Conservation (phyloP, 1,284 basidiomycete genomes). For the Cystobasidiaceae sp. region DNA sequence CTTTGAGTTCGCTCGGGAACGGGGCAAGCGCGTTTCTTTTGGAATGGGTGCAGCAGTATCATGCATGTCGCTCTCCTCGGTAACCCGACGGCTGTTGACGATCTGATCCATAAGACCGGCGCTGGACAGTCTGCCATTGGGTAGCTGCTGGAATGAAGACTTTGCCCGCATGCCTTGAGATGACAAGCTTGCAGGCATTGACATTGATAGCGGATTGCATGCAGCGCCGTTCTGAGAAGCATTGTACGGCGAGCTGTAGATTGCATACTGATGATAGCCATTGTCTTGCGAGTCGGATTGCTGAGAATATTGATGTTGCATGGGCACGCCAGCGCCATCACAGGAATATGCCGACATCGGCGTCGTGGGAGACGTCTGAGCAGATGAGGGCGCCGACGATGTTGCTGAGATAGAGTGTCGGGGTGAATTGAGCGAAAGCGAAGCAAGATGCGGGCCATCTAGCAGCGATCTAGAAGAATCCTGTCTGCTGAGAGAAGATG, state of each 20-base stretch:
- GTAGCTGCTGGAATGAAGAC: not conserved
- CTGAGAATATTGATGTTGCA: conserved; percentile 16
- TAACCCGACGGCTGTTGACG: not conserved
- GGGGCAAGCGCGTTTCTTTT: not conserved
- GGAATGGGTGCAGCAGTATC: not conserved
- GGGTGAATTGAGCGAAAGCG: conserved; percentile 12
- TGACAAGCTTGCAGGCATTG: conserved; percentile 17
- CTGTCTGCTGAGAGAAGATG: not conserved
- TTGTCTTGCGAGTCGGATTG: not conserved
- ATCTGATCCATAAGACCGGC: conserved; percentile 23
- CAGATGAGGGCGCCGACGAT: conserved; percentile 13
- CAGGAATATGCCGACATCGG: conserved; percentile 19
- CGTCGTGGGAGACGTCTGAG: conserved; percentile 20
- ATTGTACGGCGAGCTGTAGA: not conserved
- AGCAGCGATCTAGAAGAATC: conserved; percentile 11
- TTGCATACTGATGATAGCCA: not conserved
- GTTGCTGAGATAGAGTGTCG: conserved; percentile 19
- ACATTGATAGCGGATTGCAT: conserved; percentile 2
- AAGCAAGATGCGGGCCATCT: conserved; percentile 11
- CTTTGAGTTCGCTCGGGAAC: conserved; percentile 5
- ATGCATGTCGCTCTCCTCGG: not conserved
- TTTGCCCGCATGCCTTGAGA: not conserved
- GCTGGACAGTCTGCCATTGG: conserved; percentile 15
- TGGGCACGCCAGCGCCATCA: not conserved
- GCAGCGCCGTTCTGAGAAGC: not conserved